Conservation (phyloP, 78 protist genomes). For the Bodo saltans region DNA sequence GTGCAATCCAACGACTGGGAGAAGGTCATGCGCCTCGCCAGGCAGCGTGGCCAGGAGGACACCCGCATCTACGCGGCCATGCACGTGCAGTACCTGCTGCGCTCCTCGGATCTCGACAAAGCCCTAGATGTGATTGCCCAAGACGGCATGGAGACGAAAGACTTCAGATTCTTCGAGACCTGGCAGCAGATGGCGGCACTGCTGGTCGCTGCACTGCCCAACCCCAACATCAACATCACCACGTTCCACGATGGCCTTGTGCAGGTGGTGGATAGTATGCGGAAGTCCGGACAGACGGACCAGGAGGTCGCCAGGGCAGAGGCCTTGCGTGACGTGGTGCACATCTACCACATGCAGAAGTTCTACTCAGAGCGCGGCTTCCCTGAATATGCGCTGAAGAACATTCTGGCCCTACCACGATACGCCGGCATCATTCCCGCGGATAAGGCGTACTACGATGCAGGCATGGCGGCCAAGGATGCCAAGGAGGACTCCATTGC, state of each 20-base stretch:
- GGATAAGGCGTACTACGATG: constrained; percentile 71
- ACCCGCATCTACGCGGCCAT: constrained; percentile 13
- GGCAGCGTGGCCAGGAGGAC: constrained; percentile 1
- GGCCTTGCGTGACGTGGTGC: neutral
- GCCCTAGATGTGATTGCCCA: neutral
- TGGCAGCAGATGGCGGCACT: neutral
- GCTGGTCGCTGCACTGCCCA: neutral
- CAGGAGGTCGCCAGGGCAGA: neutral
- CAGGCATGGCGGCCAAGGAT: constrained; percentile 48
- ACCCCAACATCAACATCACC: neutral
- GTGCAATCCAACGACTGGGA: constrained; percentile 57
- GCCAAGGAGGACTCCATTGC: constrained; percentile 32
- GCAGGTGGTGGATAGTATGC: neutral
- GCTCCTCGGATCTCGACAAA: neutral
- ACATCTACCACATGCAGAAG: constrained; percentile 5
- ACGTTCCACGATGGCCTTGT: neutral
- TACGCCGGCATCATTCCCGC: constrained; percentile 56
- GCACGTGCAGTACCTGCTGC: neutral
- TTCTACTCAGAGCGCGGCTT: constrained; percentile 11
- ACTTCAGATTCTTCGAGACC: constrained; percentile 19
- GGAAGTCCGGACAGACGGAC: neutral
- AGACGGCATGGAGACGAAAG: constrained; percentile 1
- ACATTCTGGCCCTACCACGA: constrained; percentile 33
- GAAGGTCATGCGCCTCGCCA: neutral
- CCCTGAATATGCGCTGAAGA: constrained; percentile 14